Percentiles rank a stretch among this genome's conserved stretches.
These are phyloP conservation scores for Stephania yunnanensis DNA, from an alignment of 164 flowering plant species.

Conservation along the genomic window DNA sequence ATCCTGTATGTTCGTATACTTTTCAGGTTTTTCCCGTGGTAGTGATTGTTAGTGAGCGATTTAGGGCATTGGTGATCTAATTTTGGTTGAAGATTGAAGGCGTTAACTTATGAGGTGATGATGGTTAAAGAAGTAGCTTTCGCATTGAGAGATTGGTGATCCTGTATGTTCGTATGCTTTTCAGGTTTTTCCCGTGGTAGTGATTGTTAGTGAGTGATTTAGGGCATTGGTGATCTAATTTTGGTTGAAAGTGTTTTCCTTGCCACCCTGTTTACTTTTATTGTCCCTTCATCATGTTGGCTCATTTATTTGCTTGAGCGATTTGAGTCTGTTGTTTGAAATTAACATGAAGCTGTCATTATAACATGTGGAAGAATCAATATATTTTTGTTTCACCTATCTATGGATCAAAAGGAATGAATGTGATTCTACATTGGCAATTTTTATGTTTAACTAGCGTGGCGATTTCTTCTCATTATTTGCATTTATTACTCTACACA, in stretches of 20 bases:
- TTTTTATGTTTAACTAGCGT: no score
- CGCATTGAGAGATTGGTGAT: no score
- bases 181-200: no score
- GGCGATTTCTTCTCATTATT: no score
- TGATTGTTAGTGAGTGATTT: neutral
- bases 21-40: no score
- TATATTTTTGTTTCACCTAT: neutral
- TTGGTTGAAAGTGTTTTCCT: neutral
- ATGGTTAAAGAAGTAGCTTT: no score
- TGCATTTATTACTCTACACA: no score
- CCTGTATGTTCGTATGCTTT: no score
- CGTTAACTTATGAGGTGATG: no score
- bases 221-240: neutral
- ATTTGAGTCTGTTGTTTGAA: neutral
- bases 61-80: neutral
- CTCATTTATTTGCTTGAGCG: neutral
- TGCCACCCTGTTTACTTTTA: neutral
- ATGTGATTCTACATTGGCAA: neutral
- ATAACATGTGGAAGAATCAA: neutral
- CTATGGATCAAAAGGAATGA: neutral
- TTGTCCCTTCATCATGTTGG: neutral
- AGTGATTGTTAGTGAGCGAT: neutral
- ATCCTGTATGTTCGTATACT: no score
- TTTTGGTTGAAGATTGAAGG: neutral
- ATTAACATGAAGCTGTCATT: neutral